Conservation (phyloP, 306 rosid genomes). For the Rosa chinensis region DNA sequence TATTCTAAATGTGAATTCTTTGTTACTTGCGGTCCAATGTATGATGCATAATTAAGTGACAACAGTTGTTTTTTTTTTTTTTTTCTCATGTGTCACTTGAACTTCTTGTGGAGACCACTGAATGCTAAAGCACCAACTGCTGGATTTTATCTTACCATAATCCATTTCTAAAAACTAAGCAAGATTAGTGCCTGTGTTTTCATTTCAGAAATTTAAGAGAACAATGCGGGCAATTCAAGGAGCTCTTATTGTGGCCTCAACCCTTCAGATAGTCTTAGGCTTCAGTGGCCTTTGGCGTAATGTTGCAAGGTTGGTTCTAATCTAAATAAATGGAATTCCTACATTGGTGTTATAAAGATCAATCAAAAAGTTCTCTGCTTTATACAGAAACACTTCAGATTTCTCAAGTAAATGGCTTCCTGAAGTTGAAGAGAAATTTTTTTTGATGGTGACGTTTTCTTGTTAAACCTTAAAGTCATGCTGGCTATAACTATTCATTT, state of each 20-base stretch:
- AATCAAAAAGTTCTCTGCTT: not conserved
- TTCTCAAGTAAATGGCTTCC: not conserved
- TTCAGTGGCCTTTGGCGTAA: constrained; percentile 99
- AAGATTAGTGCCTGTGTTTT: not conserved
- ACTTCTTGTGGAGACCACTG: not conserved
- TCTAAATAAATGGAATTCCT: not conserved
- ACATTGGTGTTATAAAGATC: not conserved
- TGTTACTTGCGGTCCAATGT: not conserved
- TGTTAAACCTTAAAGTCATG: not conserved
- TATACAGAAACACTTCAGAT: not conserved
- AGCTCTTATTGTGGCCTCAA: constrained; percentile 89
- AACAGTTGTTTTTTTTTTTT: too few relatives aligned
- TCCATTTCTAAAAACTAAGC: constrained; percentile 1
- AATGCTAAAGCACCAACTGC: not conserved
- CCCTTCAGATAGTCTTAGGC: constrained; percentile 97
- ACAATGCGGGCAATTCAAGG: constrained; percentile 98
- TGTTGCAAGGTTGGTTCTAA: constrained; percentile 78
- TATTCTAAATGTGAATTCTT: not conserved
- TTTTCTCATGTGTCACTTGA: not conserved
- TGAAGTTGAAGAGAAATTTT: not conserved
- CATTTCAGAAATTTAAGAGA: constrained; percentile 78
- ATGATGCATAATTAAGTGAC: not conserved
- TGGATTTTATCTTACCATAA: not conserved
- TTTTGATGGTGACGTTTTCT: not conserved
- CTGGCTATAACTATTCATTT: not conserved